These are phyloP conservation scores for Alternaria hordeiaustralica DNA, from an alignment of 2,329 filamentous ascomycete species.

Conservation along the genomic window DNA sequence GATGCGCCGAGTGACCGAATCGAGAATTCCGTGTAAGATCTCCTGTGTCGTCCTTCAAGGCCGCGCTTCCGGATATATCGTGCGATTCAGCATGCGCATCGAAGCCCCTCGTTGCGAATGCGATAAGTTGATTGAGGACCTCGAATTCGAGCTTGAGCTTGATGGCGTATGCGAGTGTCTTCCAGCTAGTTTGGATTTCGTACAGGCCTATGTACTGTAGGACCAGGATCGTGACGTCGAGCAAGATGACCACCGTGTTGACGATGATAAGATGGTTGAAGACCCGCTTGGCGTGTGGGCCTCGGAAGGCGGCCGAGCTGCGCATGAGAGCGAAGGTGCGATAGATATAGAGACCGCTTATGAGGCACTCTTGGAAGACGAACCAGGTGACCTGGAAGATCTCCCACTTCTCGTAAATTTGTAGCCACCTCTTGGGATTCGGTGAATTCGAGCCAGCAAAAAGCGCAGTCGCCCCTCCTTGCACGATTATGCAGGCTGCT, in stretches of 20 bases:
- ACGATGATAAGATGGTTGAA: constrained; percentile 45
- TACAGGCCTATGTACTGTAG: constrained; percentile 46
- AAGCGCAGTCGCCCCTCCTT: constrained; percentile 61
- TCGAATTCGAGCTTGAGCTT: constrained; percentile 62
- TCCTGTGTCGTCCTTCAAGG: not conserved
- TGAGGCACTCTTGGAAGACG: constrained; percentile 47
- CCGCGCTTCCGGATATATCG: not conserved
- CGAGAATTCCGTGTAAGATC: not conserved
- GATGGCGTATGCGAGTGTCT: constrained; percentile 51
- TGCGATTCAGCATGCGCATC: not conserved
- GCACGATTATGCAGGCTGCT: constrained; percentile 31
- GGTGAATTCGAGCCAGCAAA: constrained; percentile 56
- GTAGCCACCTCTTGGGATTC: constrained; percentile 10
- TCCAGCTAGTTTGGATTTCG: constrained; percentile 41
- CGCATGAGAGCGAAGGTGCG: constrained; percentile 55
- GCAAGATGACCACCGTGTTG: constrained; percentile 48
- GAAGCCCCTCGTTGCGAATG: constrained; percentile 19
- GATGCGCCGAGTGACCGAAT: constrained; percentile 15
- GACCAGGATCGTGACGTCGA: constrained; percentile 50
- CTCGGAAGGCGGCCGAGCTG: constrained; percentile 6
- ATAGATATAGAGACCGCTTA: constrained; percentile 57
- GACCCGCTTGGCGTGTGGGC: constrained; percentile 18
- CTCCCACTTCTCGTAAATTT: constrained; percentile 40
- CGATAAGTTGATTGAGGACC: constrained; percentile 53
- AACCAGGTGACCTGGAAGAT: constrained; percentile 50